Evolutionary conservation across 2,329 filamentous ascomycete species (phyloP), one percentile per base, ranked within the genome.

Genomic region (Botrytis elliptica): DNA sequence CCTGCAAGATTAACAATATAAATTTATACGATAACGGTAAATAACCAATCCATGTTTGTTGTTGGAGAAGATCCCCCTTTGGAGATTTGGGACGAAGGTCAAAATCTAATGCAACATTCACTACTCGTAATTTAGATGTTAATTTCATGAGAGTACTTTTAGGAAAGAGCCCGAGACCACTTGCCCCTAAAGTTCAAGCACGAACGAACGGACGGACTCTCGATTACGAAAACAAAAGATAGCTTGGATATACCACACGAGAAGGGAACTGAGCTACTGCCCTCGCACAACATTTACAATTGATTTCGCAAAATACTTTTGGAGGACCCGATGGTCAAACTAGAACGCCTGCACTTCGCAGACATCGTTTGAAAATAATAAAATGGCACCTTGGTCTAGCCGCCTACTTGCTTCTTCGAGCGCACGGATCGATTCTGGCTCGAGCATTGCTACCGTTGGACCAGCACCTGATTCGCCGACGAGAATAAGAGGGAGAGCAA

Each of bases 351-450:
- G 52, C 71, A 73, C 55, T 40, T 60, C 64, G 71, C 71, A 69
- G 71, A 73, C 29, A 33, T 25, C 29, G 52, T 42, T 60, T 52
- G 40, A 40, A 69, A 68, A 49, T 55, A 69, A 69, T 69, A 77
- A 77, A 75, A 81, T 81, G 80, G 77, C 79, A 76, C 78, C 78
- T 75, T 81, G 80, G 80, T 77, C 79, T 69, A 78, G 73, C 71
- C 77, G 79, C 66, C 74, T 80, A 63, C 78, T 80, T 64, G 76
- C 77, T 71, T 76, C 79, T 70, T 76, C 79, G 25, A 78, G 74
- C 74, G 75, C 79, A 49, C 77, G 79, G 65, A 75, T 75, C 75
- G 78, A 81, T 49, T 65, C 69, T 65, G 29, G 38, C 44, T 73
- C 66, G 44, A 73, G 29, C 66, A 64, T 71, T 64, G 57, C 70